Evolutionary conservation across 1,139 yeast species (phyloP).

Genomic region (Nakaseomyces sp.): DNA sequence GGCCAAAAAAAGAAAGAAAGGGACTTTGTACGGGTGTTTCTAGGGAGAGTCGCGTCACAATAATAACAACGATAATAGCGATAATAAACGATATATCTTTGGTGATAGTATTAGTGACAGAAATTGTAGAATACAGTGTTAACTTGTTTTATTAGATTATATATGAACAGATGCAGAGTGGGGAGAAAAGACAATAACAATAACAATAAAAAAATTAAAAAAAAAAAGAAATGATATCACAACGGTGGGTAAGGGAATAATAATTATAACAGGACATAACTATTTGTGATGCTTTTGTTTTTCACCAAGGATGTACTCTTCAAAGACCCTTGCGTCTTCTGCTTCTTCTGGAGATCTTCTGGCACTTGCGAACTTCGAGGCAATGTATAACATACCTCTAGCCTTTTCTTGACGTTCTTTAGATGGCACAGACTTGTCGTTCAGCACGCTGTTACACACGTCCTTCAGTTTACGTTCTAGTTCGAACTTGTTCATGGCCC

Average conservation of each 20-base stretch:
- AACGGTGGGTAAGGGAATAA: too few relatives aligned
- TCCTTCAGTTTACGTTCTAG: slow-evolving; percentile 57
- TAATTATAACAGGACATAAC: background rate
- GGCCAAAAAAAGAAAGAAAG: background rate
- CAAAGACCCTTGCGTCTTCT: slow-evolving; percentile 66
- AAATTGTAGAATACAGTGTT: too few relatives aligned
- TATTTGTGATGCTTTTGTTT: slow-evolving; percentile 38
- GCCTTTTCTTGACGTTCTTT: slow-evolving; percentile 52
- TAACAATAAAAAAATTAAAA: too few relatives aligned
- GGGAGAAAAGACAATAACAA: too few relatives aligned
- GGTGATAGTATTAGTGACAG: too few relatives aligned
- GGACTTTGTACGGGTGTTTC: background rate
- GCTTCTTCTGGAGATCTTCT: slow-evolving; percentile 61
- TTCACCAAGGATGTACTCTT: slow-evolving; percentile 48
- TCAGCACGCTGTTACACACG: slow-evolving; percentile 52
- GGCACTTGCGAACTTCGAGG: slow-evolving; percentile 47
- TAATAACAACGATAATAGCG: background rate
- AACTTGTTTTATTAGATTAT: too few relatives aligned
- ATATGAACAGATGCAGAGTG: too few relatives aligned
- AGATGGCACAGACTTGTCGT: slow-evolving; percentile 45
- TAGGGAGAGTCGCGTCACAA: background rate
- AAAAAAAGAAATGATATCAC: too few relatives aligned
- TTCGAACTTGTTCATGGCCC: slow-evolving; percentile 74
- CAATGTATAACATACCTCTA: slow-evolving; percentile 49
- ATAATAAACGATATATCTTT: too few relatives aligned